phyloP scores from a whole-genome alignment of 1,139 yeast genomes.

The Kodamaea sp. region DNA sequence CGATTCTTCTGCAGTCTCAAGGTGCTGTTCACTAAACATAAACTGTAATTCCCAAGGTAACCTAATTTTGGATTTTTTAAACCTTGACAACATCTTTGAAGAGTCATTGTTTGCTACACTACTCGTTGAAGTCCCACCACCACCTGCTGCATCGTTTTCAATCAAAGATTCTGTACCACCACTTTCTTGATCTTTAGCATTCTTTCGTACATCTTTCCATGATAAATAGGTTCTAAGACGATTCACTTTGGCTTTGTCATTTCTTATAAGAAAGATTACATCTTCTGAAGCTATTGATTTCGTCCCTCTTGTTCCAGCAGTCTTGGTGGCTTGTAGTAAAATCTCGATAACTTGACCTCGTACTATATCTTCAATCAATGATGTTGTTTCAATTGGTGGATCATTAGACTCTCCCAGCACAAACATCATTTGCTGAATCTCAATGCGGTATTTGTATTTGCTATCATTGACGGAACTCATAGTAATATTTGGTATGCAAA shows the following conservation, averaged over 20 bases:
- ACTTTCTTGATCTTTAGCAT: slow-evolving; percentile 92
- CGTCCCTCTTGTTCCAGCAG: slow-evolving; percentile 79
- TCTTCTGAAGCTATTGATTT: slow-evolving; percentile 89
- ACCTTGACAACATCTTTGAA: slow-evolving; percentile 59
- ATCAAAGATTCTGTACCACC: slow-evolving; percentile 64
- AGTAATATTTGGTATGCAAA: slow-evolving; percentile 1
- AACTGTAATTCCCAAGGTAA: slow-evolving; percentile 95
- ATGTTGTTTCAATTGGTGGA: slow-evolving; percentile 88
- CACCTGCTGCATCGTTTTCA: slow-evolving; percentile 37
- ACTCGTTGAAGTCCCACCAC: slow-evolving; percentile 30
- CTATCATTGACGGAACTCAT: slow-evolving; percentile 20
- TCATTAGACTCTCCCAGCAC: slow-evolving; percentile 94
- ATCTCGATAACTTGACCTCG: slow-evolving; percentile 93
- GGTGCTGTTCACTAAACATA: slow-evolving; percentile 88
- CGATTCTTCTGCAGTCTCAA: slow-evolving; percentile 75
- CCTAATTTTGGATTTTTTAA: slow-evolving; percentile 75
- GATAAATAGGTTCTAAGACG: slow-evolving; percentile 84
- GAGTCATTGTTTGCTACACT: slow-evolving; percentile 40
- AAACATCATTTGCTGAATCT: slow-evolving; percentile 98
- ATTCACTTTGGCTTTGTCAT: slow-evolving; percentile 92
- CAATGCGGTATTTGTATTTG: slow-evolving; percentile 74
- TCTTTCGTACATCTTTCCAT: slow-evolving; percentile 97
- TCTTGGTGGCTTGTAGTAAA: slow-evolving; percentile 69
- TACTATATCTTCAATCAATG: slow-evolving; percentile 90
- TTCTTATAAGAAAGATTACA: slow-evolving; percentile 85